These are phyloP conservation scores for Phanerodontia chrysosporium DNA, from an alignment of 768 basidiomycete species.

Conservation along the genomic window DNA sequence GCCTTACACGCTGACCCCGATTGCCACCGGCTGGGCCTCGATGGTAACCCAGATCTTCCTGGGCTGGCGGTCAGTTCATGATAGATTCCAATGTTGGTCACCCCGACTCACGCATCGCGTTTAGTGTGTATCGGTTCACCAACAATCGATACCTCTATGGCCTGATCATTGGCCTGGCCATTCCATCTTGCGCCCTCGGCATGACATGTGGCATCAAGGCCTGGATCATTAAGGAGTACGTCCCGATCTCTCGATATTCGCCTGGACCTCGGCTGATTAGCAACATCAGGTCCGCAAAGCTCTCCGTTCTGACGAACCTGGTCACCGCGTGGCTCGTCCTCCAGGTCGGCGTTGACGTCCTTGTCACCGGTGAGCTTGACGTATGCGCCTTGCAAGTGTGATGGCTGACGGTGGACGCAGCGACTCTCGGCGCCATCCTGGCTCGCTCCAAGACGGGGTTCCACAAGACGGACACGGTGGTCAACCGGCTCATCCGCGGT, in stretches of 20 bases:
- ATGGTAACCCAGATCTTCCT: conserved; percentile 49
- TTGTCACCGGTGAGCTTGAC: conserved; percentile 44
- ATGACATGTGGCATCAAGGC: conserved; percentile 39
- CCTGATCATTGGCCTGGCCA: conserved; percentile 26
- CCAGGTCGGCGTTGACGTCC: conserved; percentile 40
- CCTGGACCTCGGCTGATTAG: not conserved
- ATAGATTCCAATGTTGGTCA: not conserved
- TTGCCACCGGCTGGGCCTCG: conserved; percentile 42
- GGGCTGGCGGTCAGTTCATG: conserved; percentile 17
- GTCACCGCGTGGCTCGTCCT: conserved; percentile 45
- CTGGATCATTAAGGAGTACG: conserved; percentile 39
- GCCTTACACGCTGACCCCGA: conserved; percentile 48
- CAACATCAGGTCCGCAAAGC: conserved; percentile 34
- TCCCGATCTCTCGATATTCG: not conserved
- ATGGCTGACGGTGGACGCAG: conserved; percentile 13
- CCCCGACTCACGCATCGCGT: not conserved
- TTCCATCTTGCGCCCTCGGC: conserved; percentile 40
- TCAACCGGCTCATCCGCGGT: conserved; percentile 51
- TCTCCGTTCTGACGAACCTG: conserved; percentile 35
- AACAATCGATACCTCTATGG: conserved; percentile 9
- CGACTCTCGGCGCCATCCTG: conserved; percentile 29
- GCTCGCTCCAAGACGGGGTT: conserved; percentile 46
- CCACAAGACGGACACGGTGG: conserved; percentile 45
- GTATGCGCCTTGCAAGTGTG: not conserved
- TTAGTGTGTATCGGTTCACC: conserved; percentile 14